Evolutionary conservation across 805 yeast genomes (phyloP), one percentile per base, ranked within the genome.

Genomic region (Yamadazyma nakazawae): DNA sequence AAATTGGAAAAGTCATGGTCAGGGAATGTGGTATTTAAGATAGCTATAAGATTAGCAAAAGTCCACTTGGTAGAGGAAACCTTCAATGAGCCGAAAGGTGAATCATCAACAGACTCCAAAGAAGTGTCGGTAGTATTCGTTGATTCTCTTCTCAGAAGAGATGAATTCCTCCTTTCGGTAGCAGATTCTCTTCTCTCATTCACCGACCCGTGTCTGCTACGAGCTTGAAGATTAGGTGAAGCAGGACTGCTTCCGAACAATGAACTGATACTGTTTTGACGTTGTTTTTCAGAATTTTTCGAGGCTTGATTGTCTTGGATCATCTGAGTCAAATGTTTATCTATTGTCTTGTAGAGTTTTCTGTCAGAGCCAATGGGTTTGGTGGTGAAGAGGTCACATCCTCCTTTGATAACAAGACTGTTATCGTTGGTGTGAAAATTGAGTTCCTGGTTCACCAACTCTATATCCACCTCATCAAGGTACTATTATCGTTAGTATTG

Each of bases 31-130:
- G 95, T 87, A 63, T 94, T 94, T 44, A 94, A 74, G 31, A 91
- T 90, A 1, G 96, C 94, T 49, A 94, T 88, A 40, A 94, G 71
- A 60, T 91, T 88, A 0, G 97, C 94, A 70, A 92, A 94, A 1
- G 91, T 83, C 64, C 89, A 85, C 53, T 97, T 78, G 38, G 96
- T 85, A 1, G 94, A 82, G n/a, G 85, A 80, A 56, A 84, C 85
- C 58, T 85, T 86, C 30, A 94, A 74, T 0, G 97, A 96, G 0
- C 99, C 99, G 68, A 94, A 94, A 0, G 98, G 98, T 2, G 89
- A 64, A 40, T 66, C 75, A 37, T 74, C 76, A 39, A 73, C 63
- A 13, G 47, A 45, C 12, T 58, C 62, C 30, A 60, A 54, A 7
- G 70, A 57, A 17, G 52, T 46, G 39, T 48, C 52, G 12, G 50